Base-by-base conservation (phyloP, 768 basidiomycete species). In the Obba rivulosa region DNA sequence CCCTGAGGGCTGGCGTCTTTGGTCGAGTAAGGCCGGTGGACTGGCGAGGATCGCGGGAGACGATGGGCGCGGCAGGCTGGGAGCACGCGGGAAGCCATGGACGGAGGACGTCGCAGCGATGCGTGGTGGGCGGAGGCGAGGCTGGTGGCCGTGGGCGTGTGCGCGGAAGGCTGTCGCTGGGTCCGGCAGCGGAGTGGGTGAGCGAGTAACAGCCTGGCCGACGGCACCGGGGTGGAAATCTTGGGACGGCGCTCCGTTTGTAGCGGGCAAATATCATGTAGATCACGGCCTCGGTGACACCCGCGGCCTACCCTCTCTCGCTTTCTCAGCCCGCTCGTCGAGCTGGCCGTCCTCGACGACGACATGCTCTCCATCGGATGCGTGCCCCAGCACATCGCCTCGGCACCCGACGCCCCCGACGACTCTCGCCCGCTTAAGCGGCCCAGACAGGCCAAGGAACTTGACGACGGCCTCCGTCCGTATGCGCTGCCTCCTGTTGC, bases 351-450 rank as follows among this genome's bases (percentile, higher is more conserved):
- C 13, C 28, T 31, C 28, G 28, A 31, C 28, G 28, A 31, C 28
- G 28, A 31, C 41, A 57, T 57, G 57, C 43, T 50, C 47, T 47
- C 54, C 53, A 43, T 45, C 49, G 39, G 44, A 7, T 31, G 28
- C 28, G 28, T 31, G 40, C 35, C 43, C 43, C 39, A 21, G 41
- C 57, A 48, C 51, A 50, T 48, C 53, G 48, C 51, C 34, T 44
- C 38, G 36, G 44, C 50, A 39, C 51, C 45, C 34, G 40, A 34
- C 49, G 35, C 16, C 50, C 54, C 43, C 42, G 39, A 46, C 46
- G 55, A 60, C 48, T 41, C 42, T 24, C 54, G 58, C 0, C 58
- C 58, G 43, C 44, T 44, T 9, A 61, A 61, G 49, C 58, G 62
- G 16, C 54, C 50, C 14, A 48, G 62, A 21, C 40, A 49, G 50